Evolutionary conservation across 1,284 basidiomycete genomes (phyloP).

Genomic region (Taiwanofungus camphoratus): DNA sequence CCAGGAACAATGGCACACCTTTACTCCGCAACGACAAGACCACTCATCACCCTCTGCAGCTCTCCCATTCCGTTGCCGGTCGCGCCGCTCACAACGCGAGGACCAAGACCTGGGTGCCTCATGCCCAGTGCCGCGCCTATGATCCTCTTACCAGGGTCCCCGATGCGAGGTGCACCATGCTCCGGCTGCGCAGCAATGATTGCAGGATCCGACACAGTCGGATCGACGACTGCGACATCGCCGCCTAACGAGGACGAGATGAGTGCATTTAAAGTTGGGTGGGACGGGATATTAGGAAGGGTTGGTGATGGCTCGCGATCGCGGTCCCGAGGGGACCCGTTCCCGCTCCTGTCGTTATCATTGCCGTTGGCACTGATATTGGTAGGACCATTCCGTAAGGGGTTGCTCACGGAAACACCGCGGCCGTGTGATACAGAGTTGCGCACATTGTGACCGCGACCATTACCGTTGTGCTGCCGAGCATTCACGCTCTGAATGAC

Average conservation of each 20-base stretch:
- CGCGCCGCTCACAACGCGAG: slow-evolving; percentile 49
- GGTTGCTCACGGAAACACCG: slow-evolving; percentile 52
- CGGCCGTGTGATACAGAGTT: slow-evolving; percentile 29
- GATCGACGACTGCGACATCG: slow-evolving; percentile 39
- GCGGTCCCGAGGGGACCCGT: slow-evolving; percentile 35
- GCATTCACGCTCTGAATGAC: slow-evolving; percentile 88
- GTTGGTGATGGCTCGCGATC: slow-evolving; percentile 72
- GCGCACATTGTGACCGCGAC: slow-evolving; percentile 64
- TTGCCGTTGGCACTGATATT: slow-evolving; percentile 33
- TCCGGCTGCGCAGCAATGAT: slow-evolving; percentile 47
- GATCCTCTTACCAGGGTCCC: slow-evolving; percentile 81
- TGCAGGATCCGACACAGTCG: slow-evolving; percentile 49
- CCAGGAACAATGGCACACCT: slow-evolving; percentile 25
- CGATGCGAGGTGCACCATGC: slow-evolving; percentile 51
- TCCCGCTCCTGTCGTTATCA: slow-evolving; percentile 42
- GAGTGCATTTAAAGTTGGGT: slow-evolving; percentile 75
- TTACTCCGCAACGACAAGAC: slow-evolving; percentile 68
- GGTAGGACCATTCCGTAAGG: slow-evolving; percentile 47
- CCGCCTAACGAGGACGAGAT: slow-evolving; percentile 67
- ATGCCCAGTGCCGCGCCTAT: slow-evolving; percentile 75
- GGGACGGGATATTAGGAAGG: slow-evolving; percentile 71
- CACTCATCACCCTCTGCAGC: slow-evolving; percentile 73
- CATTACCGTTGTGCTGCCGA: slow-evolving; percentile 56
- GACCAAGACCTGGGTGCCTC: slow-evolving; percentile 65
- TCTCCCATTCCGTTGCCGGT: slow-evolving; percentile 67